Base-by-base conservation (phyloP, 2,329 filamentous ascomycete genomes). In the Microdochium trichocladiopsis region DNA sequence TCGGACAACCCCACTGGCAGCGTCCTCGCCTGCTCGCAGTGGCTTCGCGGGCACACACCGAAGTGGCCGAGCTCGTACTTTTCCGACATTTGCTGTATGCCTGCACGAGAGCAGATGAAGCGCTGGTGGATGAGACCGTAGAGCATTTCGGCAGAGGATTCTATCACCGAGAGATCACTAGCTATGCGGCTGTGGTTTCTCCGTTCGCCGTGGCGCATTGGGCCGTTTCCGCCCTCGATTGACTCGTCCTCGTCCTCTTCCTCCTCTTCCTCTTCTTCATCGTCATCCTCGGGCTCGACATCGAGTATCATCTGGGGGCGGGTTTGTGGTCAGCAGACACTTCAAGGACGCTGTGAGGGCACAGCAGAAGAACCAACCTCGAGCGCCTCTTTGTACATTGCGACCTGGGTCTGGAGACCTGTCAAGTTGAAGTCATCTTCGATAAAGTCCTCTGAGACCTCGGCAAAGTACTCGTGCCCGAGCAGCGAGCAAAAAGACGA, bases 401-500 rank as follows among this genome's bases (percentile, higher is more conserved):
- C 87, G 50, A 99, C 94, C 73, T 97, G 93, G 55, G 86, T 88
- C 71, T 96, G 91, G 63, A 99, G 78, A 49, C 94, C 94, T 1
- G 94, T 99, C 58, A 99, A 78, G 72, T 99, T 99, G 79, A 99
- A 99, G 71, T 99, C 94, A 83, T 99, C 94, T 71, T 99, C 94
- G 66, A 99, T 97, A 64, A 99, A 99, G 66, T 99, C 94, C 73
- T 99, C 94, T 47, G 90, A 94, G 50, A 99, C 93, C 75, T 99
- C 94, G 57, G 94, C 94, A 71, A 99, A 99, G 75, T 97, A 99
- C 72, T 99, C 94, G 69, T 99, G 94, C 56, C 94, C 94, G 55
- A 97, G 82, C 47, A 97, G 78, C 37, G 90, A 91, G 77, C 94
- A 99, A 71, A 96, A 99, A 53, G 92, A 95, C 57, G 90, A 88